These are phyloP conservation scores for Scleroderma citrinum DNA, from an alignment of 768 basidiomycete species.

Conservation along the genomic window DNA sequence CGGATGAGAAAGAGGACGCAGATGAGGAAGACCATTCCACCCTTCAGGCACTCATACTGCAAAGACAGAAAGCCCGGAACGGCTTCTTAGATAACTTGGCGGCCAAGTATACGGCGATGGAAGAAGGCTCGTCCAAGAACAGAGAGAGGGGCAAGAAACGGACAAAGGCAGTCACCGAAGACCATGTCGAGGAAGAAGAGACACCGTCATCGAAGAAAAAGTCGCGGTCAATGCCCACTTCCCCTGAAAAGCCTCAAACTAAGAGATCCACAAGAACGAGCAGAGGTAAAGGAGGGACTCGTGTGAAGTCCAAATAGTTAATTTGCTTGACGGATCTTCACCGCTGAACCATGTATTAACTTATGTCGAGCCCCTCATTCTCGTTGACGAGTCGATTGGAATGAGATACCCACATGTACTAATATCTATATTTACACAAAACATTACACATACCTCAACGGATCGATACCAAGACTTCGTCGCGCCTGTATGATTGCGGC, in stretches of 20 bases:
- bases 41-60: constrained; percentile 77
- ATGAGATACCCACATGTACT: constrained; percentile 4
- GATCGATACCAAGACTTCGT: constrained; percentile 78
- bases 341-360: background rate
- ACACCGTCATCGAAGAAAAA: constrained; percentile 46
- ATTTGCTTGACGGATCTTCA: background rate
- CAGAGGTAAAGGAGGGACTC: constrained; percentile 23
- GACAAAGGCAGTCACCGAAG: constrained; percentile 32
- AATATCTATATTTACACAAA: background rate
- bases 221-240: constrained; percentile 32
- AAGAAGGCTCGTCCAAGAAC: constrained; percentile 29
- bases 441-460: constrained; percentile 62
- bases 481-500: constrained; percentile 81
- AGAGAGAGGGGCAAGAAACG: constrained; percentile 47
- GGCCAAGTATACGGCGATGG: constrained; percentile 60
- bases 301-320: constrained; percentile 31
- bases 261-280: constrained; percentile 30
- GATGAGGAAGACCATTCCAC: constrained; percentile 60
- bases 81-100: constrained; percentile 72
- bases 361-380: background rate
- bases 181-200: constrained; percentile 32
- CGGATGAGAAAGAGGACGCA: constrained; percentile 27
- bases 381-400: background rate
- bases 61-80: constrained; percentile 64
- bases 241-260: constrained; percentile 36